Base-by-base conservation (phyloP, 345 rosid species). In the Melaleuca quinquenervia region DNA sequence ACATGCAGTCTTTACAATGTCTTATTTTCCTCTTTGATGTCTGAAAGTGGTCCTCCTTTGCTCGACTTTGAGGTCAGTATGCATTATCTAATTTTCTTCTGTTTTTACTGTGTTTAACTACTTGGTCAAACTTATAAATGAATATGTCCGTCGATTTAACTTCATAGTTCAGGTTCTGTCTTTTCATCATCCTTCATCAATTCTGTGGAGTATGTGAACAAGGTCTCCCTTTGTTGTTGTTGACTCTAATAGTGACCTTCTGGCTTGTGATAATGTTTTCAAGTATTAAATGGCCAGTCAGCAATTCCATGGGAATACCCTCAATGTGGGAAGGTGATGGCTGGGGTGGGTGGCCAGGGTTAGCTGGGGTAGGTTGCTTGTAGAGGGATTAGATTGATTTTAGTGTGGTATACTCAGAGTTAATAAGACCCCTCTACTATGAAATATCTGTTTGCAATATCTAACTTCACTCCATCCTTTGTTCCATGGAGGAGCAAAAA, bases 21-120 rank as follows among this genome's bases (percentile, higher is more conserved):
- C 85, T 90, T 97, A 88, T 90, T 88, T 90, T 95, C 95, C 78
- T 93, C 98, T 12, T 91, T 97, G 82, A 91, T 93, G 87, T 94
- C 98, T 84, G 99, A 97, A 86, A 91, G 95, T 80, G 99, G 99
- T 88, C 98, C 99, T 85, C 99, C 99, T 27, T 87, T 97, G 93
- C 96, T 97, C 90, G 99, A 97, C 84, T 96, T 97, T 90, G 99
- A 97, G 99, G 99, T 95, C 90, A 82, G n/a, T 86, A 82, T 44
- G 54, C 53, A 26, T 82, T 53, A 52, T 52, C 21, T 24, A 41
- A 18, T 29, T 52, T 36, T 53, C 50, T 44, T 85, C 50, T 58
- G 49, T 44, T 27, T 84, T 84, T 44, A 45, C 44, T 86, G 49
- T 52, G n/a, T 29, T 60, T 44, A 50, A 24, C 62, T 75, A 24